Percentiles rank a stretch among this genome's conserved stretches.
Evolutionary conservation across 345 rosid species (phyloP).

Genomic region (Salix exigua): DNA sequence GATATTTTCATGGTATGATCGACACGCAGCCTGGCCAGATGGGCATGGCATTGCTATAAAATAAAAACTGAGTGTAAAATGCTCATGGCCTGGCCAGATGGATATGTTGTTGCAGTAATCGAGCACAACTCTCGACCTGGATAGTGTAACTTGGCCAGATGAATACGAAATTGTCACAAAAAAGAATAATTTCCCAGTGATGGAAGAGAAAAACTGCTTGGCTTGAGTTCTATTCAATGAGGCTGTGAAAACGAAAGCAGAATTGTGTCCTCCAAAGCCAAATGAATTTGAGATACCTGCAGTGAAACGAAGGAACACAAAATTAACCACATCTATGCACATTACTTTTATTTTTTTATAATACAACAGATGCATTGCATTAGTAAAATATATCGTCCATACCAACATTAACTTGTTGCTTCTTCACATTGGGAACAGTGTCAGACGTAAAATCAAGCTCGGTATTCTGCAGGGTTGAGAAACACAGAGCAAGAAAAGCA

Average conservation of each 20-base stretch:
- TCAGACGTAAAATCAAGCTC: slow-evolving; percentile 55
- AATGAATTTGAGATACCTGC: slow-evolving; percentile 66
- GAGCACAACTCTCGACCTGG: too few species aligned
- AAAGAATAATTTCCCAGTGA: neutral
- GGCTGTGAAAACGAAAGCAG: slow-evolving; percentile 53
- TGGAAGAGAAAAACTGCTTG: neutral
- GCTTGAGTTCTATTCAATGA: slow-evolving; percentile 9
- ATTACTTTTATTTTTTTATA: too few species aligned
- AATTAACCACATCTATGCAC: neutral
- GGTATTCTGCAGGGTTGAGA: slow-evolving; percentile 35
- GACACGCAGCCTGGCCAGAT: too few species aligned
- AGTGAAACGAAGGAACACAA: neutral
- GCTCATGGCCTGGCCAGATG: too few species aligned
- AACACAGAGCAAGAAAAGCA: neutral
- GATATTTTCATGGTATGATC: too few species aligned
- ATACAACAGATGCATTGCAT: too few species aligned
- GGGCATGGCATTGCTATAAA: too few species aligned
- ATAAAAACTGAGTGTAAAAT: too few species aligned
- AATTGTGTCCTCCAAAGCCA: slow-evolving; percentile 66
- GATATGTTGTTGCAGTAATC: too few species aligned
- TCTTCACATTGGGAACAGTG: slow-evolving; percentile 61
- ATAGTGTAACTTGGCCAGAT: too few species aligned
- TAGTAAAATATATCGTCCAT: neutral
- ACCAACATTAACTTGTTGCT: slow-evolving; percentile 58
- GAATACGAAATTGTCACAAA: too few species aligned